Base-by-base conservation (phyloP, 352 stramenopile genomes). In the Blastocystis sp. region DNA sequence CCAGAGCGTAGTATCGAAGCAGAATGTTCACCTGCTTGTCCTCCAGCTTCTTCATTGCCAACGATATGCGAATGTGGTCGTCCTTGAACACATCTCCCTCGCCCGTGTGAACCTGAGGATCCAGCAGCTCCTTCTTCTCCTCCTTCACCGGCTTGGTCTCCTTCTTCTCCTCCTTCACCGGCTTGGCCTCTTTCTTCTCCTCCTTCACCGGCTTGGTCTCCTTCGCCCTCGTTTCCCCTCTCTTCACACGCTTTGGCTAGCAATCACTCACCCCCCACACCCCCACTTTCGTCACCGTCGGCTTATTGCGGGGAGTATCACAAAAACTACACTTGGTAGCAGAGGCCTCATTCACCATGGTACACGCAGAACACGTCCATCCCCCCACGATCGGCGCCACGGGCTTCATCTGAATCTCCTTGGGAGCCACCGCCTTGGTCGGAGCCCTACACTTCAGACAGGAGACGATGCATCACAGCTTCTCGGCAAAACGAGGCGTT, bases 401-500 rank as follows among this genome's bases (percentile, higher is more conserved):
- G 21, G 62, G 13, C 10, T 41, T 35, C 1, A 33, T 70, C 62
- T 24, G 0, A 4, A 21, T 21, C 4, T 37, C 21, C 39, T 6
- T 55, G 13, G 33, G 3, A 13, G 37, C 16, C 3, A 65, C 29
- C 6, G 71, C 71, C 24, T 33, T 33, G n/a, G 50, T 63, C 13
- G 71, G 71, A 45, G 39, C 50, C 24, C 71, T 81, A 81, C 1
- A 66, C 13, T 13, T 26, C n/a, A 63, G n/a, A n/a, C 16, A 9
- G 33, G 26, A 26, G 35, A 9, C 21, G 16, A 62, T 3, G 21
- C 13, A 24, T n/a, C n/a, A 81, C 71, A 81, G 50, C 35, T 81
- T 81, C 71, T 81, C 71, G 13, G 71, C 71, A 33, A 67, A 81
- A 13, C 71, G 71, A 26, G 71, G 71, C 55, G 39, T 81, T 33